Conservation (phyloP, 768 basidiomycete genomes). For the Tulasnella calospora region DNA sequence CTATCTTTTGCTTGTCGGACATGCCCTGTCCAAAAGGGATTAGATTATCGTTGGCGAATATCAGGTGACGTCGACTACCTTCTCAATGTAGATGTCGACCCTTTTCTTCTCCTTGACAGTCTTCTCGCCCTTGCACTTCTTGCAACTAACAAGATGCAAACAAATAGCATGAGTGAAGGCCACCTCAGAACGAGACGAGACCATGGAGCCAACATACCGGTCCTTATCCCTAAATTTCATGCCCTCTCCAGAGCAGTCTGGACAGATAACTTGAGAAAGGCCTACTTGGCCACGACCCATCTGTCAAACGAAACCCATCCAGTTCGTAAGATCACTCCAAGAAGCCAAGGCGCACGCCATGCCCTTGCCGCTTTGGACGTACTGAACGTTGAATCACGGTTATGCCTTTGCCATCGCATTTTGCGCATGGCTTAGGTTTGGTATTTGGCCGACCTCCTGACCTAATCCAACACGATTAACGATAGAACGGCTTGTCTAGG, state of each 20-base stretch:
- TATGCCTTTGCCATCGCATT: conserved; percentile 76
- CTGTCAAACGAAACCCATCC: conserved; percentile 21
- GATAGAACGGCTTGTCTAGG: background rate
- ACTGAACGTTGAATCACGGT: conserved; percentile 36
- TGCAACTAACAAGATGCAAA: conserved; percentile 56
- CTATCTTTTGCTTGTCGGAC: conserved; percentile 74
- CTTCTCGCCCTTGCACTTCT: conserved; percentile 88
- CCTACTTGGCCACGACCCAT: conserved; percentile 36
- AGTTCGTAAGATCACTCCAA: conserved; percentile 2
- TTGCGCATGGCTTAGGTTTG: conserved; percentile 77
- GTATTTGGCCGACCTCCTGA: conserved; percentile 76
- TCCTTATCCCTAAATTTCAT: conserved; percentile 79
- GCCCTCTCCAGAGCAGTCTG: conserved; percentile 37
- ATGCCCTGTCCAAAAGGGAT: conserved; percentile 48
- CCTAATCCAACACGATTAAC: conserved; percentile 39
- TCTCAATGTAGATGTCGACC: conserved; percentile 80
- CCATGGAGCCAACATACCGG: conserved; percentile 43
- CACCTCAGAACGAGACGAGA: conserved; percentile 13
- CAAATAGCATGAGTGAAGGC: background rate
- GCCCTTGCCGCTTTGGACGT: conserved; percentile 28
- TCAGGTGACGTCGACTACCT: conserved; percentile 30
- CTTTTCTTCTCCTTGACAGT: conserved; percentile 83
- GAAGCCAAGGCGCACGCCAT: background rate
- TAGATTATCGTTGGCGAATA: background rate
- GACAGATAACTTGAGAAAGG: conserved; percentile 36